These are phyloP conservation scores for Blastobotrys mokoenaii DNA, from an alignment of 805 yeast genomes.

Conservation along the genomic window DNA sequence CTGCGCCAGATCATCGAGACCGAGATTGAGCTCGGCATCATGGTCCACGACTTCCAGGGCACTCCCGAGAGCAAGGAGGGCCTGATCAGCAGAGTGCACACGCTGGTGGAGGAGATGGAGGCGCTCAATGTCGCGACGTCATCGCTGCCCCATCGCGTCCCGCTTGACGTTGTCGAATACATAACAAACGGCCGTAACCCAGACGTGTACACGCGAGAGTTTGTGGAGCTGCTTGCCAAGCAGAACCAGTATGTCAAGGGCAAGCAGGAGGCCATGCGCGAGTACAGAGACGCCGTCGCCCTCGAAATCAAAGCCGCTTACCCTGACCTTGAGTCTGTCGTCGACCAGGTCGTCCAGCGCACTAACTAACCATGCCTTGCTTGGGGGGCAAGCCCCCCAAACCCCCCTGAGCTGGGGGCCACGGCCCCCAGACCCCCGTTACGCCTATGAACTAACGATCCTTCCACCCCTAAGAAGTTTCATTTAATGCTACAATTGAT, in stretches of 20 bases:
- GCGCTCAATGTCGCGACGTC: constrained; percentile 23
- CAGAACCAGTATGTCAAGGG: constrained; percentile 85
- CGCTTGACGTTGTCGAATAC: constrained; percentile 80
- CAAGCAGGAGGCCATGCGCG: constrained; percentile 60
- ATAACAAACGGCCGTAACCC: constrained; percentile 97
- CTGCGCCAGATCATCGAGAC: constrained; percentile 60
- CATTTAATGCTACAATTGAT: no score
- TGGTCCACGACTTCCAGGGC: constrained; percentile 90
- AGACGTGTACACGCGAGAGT: constrained; percentile 93
- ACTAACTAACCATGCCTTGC: not conserved
- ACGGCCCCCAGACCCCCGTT: no score
- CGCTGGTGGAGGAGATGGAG: constrained; percentile 18
- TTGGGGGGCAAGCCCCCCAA: no score
- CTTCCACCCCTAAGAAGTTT: no score
- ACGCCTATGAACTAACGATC: no score
- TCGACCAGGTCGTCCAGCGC: constrained; percentile 36
- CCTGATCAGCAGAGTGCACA: constrained; percentile 28
- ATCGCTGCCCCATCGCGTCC: constrained; percentile 26
- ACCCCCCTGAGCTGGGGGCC: no score
- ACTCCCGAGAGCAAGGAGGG: constrained; percentile 70
- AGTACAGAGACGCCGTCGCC: constrained; percentile 58
- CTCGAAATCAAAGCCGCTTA: constrained; percentile 65
- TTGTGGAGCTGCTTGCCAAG: constrained; percentile 86
- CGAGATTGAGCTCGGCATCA: constrained; percentile 79
- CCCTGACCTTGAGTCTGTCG: constrained; percentile 58